Conservation (phyloP, 148 eudicot genomes). For the Vaccinium vitisidaea region DNA sequence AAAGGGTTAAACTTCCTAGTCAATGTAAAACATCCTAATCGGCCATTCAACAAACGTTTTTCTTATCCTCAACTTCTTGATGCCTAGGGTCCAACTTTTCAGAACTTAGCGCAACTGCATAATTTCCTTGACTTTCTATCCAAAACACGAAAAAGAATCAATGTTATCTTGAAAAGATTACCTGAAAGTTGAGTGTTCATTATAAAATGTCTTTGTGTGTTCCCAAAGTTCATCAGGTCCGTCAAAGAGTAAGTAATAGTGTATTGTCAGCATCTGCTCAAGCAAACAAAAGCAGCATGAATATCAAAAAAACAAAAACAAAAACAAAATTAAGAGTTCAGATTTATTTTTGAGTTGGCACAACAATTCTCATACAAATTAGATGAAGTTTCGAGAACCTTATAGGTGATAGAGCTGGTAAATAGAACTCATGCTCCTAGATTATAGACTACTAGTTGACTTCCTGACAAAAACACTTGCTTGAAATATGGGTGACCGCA, state of each 20-base stretch:
- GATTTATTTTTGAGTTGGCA: not conserved
- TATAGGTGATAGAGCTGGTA: too few relatives aligned
- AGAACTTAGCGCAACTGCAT: not conserved
- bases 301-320: not conserved
- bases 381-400: too few relatives aligned
- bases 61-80: not conserved
- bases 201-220: slow-evolving; percentile 62
- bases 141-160: not conserved
- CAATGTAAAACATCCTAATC: not conserved
- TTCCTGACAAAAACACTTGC: too few relatives aligned
- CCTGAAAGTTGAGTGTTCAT: slow-evolving; percentile 70
- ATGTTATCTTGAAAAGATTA: slow-evolving; percentile 19
- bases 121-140: not conserved
- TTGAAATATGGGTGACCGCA: too few relatives aligned
- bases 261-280: slow-evolving; percentile 83
- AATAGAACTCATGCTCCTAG: too few relatives aligned
- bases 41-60: not conserved
- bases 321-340: not conserved
- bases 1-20: not conserved
- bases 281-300: slow-evolving; percentile 19
- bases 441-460: too few relatives aligned
- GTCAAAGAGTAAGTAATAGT: slow-evolving; percentile 89
- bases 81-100: not conserved
- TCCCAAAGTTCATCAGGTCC: slow-evolving; percentile 84
- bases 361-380: not conserved